Conservation (phyloP, 148 eudicot genomes). For the Rhododendron molle region DNA sequence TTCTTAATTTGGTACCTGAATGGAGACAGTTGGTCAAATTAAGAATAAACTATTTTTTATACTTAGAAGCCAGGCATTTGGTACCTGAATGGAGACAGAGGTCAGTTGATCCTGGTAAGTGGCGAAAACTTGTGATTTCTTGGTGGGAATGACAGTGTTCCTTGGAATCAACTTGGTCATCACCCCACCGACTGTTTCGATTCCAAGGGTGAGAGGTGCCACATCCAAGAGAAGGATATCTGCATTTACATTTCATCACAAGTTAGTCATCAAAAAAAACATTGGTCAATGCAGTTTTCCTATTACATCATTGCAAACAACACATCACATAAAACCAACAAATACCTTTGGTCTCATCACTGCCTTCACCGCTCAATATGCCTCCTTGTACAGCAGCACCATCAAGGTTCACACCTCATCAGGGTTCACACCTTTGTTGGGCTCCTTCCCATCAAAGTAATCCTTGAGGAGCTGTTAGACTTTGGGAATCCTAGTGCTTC, state of each 20-base stretch:
- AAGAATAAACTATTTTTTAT: neutral
- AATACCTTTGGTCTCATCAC: conserved; percentile 38
- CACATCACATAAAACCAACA: neutral
- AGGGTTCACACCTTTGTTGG: conserved; percentile 40
- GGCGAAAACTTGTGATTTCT: conserved; percentile 40
- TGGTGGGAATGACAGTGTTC: conserved; percentile 38
- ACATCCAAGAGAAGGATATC: conserved; percentile 42
- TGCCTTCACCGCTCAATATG: conserved; percentile 32
- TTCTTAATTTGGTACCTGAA: no score
- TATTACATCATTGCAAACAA: neutral
- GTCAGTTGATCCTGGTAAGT: conserved; percentile 42
- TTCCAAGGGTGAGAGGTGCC: conserved; percentile 38
- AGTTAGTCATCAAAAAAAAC: neutral
- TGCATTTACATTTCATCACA: conserved; percentile 7
- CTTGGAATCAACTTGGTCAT: conserved; percentile 43
- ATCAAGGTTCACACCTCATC: conserved; percentile 43
- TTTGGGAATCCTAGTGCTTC: conserved; percentile 41
- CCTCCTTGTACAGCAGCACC: conserved; percentile 44
- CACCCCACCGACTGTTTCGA: conserved; percentile 37
- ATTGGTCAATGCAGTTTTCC: neutral
- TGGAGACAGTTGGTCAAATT: no score
- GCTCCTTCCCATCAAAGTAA: conserved; percentile 36
- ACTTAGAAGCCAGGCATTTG: no score
- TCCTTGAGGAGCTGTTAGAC: conserved; percentile 39
- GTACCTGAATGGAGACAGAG: conserved; percentile 38